Evolutionary conservation across 2,329 filamentous ascomycete species (phyloP).

Genomic region (Colletotrichum falcatum): DNA sequence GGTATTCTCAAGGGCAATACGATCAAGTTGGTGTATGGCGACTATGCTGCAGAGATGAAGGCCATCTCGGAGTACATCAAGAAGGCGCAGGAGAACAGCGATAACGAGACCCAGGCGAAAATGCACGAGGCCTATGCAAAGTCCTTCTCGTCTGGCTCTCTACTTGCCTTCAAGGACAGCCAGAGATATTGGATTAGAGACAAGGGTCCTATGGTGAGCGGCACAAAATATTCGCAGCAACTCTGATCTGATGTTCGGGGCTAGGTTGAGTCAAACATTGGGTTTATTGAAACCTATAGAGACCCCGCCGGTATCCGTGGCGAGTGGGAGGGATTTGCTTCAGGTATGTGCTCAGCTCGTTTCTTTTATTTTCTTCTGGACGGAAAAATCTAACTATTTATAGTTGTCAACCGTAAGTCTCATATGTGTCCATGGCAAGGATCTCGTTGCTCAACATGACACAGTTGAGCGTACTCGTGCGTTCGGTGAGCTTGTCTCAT

Average conservation of each 20-base stretch:
- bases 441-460: conserved; percentile 11
- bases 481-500: conserved; percentile 86
- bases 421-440: background rate
- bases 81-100: conserved; percentile 75
- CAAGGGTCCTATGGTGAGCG: conserved; percentile 83
- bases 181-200: conserved; percentile 87
- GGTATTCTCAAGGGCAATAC: conserved; percentile 74
- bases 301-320: conserved; percentile 84
- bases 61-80: conserved; percentile 75
- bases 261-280: conserved; percentile 74
- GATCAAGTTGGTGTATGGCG: conserved; percentile 79
- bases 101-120: conserved; percentile 79
- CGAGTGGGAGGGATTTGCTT: conserved; percentile 89
- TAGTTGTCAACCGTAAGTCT: conserved; percentile 74
- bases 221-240: conserved; percentile 58
- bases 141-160: conserved; percentile 79
- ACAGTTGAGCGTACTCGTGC: conserved; percentile 83
- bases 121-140: conserved; percentile 81
- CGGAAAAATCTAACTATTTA: conserved; percentile 42
- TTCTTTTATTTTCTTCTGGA: background rate
- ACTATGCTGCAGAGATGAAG: conserved; percentile 78
- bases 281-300: conserved; percentile 88
- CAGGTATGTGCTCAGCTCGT: conserved; percentile 48
- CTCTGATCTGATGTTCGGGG: conserved; percentile 48
- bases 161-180: conserved; percentile 83